Conservation (phyloP, 176 grass and related monocot genomes). For the Cenchrus purpureus region DNA sequence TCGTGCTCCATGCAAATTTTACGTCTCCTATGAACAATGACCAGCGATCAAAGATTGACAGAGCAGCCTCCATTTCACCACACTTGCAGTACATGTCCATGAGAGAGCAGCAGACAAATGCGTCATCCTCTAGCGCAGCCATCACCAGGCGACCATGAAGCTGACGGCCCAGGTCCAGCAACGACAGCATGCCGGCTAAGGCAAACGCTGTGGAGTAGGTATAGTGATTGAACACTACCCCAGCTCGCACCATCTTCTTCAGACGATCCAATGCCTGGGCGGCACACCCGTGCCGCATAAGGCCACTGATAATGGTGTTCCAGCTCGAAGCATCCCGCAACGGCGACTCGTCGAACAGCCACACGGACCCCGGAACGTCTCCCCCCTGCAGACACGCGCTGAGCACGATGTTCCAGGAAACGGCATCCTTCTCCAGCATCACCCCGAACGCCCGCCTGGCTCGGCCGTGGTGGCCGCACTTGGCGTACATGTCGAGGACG, state of each 20-base stretch:
- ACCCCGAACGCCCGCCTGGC: slow-evolving; percentile 36
- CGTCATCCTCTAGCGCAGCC: slow-evolving; percentile 35
- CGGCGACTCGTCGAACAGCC: slow-evolving; percentile 51
- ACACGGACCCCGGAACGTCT: slow-evolving; percentile 34
- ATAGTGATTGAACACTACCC: slow-evolving; percentile 50
- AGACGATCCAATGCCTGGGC: slow-evolving; percentile 42
- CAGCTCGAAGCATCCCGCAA: slow-evolving; percentile 55
- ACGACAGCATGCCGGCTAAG: slow-evolving; percentile 55
- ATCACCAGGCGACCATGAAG: slow-evolving; percentile 57
- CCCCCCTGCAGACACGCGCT: slow-evolving; percentile 43
- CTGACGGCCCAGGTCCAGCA: slow-evolving; percentile 55
- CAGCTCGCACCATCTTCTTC: slow-evolving; percentile 43
- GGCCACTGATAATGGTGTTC: slow-evolving; percentile 68
- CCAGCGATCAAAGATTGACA: slow-evolving; percentile 49
- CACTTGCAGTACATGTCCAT: slow-evolving; percentile 89
- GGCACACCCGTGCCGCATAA: slow-evolving; percentile 40
- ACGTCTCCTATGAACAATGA: background rate
- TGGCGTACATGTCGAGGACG: slow-evolving; percentile 62
- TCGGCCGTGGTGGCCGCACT: slow-evolving; percentile 29
- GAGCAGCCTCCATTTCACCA: slow-evolving; percentile 38
- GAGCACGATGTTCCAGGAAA: slow-evolving; percentile 68
- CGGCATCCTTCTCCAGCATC: slow-evolving; percentile 39
- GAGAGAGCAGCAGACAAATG: slow-evolving; percentile 59
- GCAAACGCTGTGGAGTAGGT: slow-evolving; percentile 59
- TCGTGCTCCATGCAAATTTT: slow-evolving; percentile 60